These are phyloP conservation scores for Dioscorea zingiberensis DNA, from an alignment of 106 monocot genomes.

Conservation along the genomic window DNA sequence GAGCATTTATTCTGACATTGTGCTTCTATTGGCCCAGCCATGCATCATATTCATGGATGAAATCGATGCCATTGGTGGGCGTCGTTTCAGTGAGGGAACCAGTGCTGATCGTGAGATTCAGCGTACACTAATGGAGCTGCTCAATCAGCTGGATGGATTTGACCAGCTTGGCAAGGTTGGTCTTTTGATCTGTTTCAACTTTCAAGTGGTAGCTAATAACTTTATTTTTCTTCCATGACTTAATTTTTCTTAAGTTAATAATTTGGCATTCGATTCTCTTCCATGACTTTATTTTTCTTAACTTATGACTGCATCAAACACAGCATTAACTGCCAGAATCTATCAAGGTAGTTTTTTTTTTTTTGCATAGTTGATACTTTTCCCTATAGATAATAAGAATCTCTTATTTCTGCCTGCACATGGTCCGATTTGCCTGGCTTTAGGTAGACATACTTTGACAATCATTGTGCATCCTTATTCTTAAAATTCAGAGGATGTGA, in stretches of 20 bases:
- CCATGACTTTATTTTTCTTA: neutral
- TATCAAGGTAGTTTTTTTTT: no score
- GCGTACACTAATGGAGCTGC: conserved; percentile 96
- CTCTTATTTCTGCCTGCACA: no score
- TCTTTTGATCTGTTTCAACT: neutral
- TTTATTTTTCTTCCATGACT: no score
- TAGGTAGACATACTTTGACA: no score
- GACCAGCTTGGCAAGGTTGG: conserved; percentile 88
- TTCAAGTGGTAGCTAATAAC: neutral
- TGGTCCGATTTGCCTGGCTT: no score
- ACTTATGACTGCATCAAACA: neutral
- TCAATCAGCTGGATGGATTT: conserved; percentile 97
- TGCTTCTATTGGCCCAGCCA: conserved; percentile 28
- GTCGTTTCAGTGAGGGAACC: conserved; percentile 88
- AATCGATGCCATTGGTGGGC: conserved; percentile 91
- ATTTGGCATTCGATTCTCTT: no score
- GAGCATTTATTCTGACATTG: neutral
- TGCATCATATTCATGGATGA: conserved; percentile 98
- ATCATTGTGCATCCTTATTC: no score
- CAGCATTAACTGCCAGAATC: neutral
- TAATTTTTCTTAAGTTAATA: no score
- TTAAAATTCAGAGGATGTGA: no score
- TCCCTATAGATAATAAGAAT: no score
- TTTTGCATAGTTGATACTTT: no score
- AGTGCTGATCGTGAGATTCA: conserved; percentile 98